Percentiles rank a stretch among this genome's conserved stretches.
Conservation (phyloP, 192 early-diverging fungal species). For the Rhizophagus sp. region DNA sequence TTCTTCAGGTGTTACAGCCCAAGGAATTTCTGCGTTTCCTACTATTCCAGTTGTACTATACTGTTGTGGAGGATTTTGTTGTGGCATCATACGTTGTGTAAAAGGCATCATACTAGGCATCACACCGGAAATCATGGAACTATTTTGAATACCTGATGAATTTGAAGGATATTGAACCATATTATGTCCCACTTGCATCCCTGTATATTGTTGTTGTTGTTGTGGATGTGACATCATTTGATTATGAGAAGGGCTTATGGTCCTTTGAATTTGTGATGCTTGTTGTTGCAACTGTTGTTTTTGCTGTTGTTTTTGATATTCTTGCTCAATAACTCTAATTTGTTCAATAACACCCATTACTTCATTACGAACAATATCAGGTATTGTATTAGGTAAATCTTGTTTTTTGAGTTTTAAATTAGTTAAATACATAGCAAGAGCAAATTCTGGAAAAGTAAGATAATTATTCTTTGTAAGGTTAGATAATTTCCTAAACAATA, state of each 20-base stretch:
- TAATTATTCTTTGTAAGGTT: conserved; percentile 50
- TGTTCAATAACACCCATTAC: conserved; percentile 37
- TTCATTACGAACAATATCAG: conserved; percentile 52
- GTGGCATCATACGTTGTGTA: conserved; percentile 34
- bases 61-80: conserved; percentile 43
- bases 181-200: neutral
- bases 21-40: conserved; percentile 46
- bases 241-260: neutral
- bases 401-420: conserved; percentile 57
- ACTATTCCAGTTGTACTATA: conserved; percentile 37
- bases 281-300: neutral
- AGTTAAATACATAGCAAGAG: conserved; percentile 66
- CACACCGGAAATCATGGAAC: neutral
- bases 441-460: conserved; percentile 65
- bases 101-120: conserved; percentile 9
- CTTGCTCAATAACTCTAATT: conserved; percentile 16
- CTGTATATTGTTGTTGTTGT: conserved; percentile 16
- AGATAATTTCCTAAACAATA: conserved; percentile 52
- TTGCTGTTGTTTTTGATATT: conserved; percentile 15
- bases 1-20: conserved; percentile 60
- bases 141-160: neutral
- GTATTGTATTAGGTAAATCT: conserved; percentile 51
- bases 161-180: neutral
- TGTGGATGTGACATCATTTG: neutral
- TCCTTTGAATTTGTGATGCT: neutral